Evolutionary conservation across 164 flowering plant genomes (phyloP).

Genomic region (Berberis vulgaris): DNA sequence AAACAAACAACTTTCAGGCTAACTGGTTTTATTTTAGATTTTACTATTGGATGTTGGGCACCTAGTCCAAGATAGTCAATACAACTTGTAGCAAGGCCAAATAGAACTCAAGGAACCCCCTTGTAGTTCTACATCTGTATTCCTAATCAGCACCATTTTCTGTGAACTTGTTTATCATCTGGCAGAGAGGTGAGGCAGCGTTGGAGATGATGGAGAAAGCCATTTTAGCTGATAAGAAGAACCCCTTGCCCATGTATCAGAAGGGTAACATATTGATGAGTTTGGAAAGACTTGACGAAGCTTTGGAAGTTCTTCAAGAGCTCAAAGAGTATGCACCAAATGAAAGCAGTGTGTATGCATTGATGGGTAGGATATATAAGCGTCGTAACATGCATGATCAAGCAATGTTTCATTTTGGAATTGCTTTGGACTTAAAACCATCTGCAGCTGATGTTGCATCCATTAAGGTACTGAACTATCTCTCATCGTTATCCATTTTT

Average conservation of each 20-base stretch:
- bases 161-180: neutral
- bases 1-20: too few relatives aligned
- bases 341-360: slow-evolving; percentile 94
- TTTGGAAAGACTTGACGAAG: slow-evolving; percentile 65
- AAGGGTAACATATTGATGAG: slow-evolving; percentile 81
- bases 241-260: slow-evolving; percentile 95
- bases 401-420: slow-evolving; percentile 92
- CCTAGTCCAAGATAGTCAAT: too few relatives aligned
- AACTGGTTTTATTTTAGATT: too few relatives aligned
- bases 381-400: slow-evolving; percentile 58
- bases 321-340: slow-evolving; percentile 86
- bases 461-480: slow-evolving; percentile 60
- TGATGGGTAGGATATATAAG: slow-evolving; percentile 90
- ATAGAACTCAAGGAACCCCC: too few relatives aligned
- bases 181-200: slow-evolving; percentile 79
- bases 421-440: slow-evolving; percentile 92
- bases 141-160: too few relatives aligned
- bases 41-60: too few relatives aligned
- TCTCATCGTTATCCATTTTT: neutral
- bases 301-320: slow-evolving; percentile 77
- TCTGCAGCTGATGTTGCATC: slow-evolving; percentile 87
- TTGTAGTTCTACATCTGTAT: too few relatives aligned
- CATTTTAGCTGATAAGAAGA: slow-evolving; percentile 78
- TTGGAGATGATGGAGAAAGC: slow-evolving; percentile 85
- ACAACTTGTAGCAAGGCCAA: too few relatives aligned